Evolutionary conservation across 495 filamentous ascomycete genomes (phyloP), one percentile per base, ranked within the genome.

Genomic region (Cercophora newfieldiana): DNA sequence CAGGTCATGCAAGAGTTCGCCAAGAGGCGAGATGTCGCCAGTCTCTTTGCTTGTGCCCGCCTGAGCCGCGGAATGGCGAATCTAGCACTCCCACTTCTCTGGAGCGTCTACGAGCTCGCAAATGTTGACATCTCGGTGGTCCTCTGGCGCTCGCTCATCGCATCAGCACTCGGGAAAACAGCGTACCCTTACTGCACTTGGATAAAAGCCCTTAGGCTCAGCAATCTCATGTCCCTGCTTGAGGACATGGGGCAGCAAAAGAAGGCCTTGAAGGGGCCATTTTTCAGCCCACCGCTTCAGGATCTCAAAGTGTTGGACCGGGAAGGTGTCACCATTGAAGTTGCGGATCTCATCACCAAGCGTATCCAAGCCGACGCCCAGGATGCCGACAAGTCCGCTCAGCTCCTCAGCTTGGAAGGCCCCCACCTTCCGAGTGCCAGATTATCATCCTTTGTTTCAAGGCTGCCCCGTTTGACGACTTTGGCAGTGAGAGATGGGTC

Each of bases 121-220:
- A 56, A 64, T 6, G 21, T 26, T 14, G 26, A 28, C 7, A 10
- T 8, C 25, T 48, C 87, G 80, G 81, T 86, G 16, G 79, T 85
- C 4, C 75, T 90, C 33, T 93, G 91, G 91, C 82, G 84, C 33
- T 88, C 88, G 7, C 84, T 93, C 57, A 83, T 91, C 60, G 76
- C 87, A 7, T 93, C 91, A 1, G 87, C 87, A 65, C 60, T 90
- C 29, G 85, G 81, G 12, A 74, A 81, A 66, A 91, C 90, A 0
- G 76, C 83, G 29, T 89, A 86, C 65, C 89, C 89, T 0, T 93
- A 94, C 68, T 89, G 85, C 69, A 80, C 82, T 31, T 92, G 89
- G 74, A 83, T 92, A 51, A 85, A 85, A 29, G 72, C 79, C 24
- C 76, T 94, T 28, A 83, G 89, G 68, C 78, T 92, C 1, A 75